Conservation (phyloP, 2,329 filamentous ascomycete species). For the Pseudocercospora vitis region DNA sequence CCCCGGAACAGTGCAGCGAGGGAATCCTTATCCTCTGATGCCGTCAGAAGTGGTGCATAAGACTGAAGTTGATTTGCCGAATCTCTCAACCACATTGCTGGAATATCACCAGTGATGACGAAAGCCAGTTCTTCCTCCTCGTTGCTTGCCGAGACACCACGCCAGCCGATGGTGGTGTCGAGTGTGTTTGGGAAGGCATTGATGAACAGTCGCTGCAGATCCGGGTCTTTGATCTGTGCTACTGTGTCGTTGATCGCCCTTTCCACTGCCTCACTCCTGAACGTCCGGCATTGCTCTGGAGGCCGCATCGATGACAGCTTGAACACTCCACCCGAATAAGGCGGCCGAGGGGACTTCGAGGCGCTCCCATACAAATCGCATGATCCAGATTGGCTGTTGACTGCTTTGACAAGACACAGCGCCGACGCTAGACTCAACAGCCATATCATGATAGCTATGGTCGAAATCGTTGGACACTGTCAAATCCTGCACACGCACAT, state of each 20-base stretch:
- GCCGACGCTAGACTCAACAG: neutral
- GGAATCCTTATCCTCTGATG: conserved; percentile 51
- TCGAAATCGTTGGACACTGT: neutral
- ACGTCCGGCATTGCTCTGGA: conserved; percentile 44
- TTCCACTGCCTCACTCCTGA: conserved; percentile 39
- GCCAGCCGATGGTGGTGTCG: conserved; percentile 86
- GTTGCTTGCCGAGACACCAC: conserved; percentile 59
- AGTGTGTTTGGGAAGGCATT: conserved; percentile 73
- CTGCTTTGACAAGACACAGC: neutral
- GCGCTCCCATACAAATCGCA: conserved; percentile 39
- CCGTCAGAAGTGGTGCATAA: conserved; percentile 55
- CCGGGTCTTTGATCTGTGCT: conserved; percentile 46
- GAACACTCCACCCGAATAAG: conserved; percentile 44
- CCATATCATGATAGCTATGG: neutral
- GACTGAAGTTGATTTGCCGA: conserved; percentile 68
- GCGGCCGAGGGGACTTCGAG: conserved; percentile 40
- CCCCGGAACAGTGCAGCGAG: conserved; percentile 66
- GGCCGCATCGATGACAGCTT: conserved; percentile 47
- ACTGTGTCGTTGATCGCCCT: conserved; percentile 35
- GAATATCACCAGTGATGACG: conserved; percentile 73
- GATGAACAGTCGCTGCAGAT: conserved; percentile 68
- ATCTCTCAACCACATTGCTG: conserved; percentile 55
- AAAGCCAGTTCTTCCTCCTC: conserved; percentile 90
- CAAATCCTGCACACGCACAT: neutral
- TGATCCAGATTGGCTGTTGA: neutral